phyloP scores from a whole-genome alignment of 495 filamentous ascomycete genomes.

The Talaromyces thailandensis region DNA sequence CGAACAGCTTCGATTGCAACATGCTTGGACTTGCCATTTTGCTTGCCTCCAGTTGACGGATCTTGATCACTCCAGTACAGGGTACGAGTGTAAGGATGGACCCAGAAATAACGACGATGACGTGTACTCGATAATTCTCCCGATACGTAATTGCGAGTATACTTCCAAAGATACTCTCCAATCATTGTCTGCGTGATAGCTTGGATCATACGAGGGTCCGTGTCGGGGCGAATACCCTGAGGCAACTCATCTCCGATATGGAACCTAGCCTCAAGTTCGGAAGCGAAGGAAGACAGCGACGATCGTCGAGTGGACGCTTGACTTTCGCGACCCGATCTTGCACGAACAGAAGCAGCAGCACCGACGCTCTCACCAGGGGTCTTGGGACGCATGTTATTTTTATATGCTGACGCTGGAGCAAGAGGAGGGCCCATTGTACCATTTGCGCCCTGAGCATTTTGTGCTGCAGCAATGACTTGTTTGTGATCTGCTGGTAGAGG shows the following conservation, averaged over 20 bases:
- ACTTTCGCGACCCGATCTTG: constrained; percentile 24
- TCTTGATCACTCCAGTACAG: constrained; percentile 95
- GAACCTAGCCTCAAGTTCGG: constrained; percentile 85
- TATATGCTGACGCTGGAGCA: constrained; percentile 72
- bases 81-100: constrained; percentile 94
- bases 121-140: constrained; percentile 78
- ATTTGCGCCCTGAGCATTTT: constrained; percentile 31
- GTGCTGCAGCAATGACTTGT: constrained; percentile 74
- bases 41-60: constrained; percentile 65
- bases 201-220: constrained; percentile 97
- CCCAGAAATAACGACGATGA: constrained; percentile 96
- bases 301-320: constrained; percentile 58
- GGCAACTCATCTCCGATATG: constrained; percentile 52
- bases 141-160: constrained; percentile 84
- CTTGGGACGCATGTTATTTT: constrained; percentile 50
- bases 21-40: constrained; percentile 83
- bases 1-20: constrained; percentile 88
- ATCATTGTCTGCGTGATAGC: constrained; percentile 99
- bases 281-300: constrained; percentile 90
- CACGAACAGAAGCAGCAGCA: constrained; percentile 34
- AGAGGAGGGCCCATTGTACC: constrained; percentile 77
- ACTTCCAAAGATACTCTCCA: constrained; percentile 98
- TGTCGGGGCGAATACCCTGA: constrained; percentile 46
- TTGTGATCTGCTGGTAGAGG: constrained; percentile 77
- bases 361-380: constrained; percentile 52